A percentile compares a stretch with the other conserved stretches of the same genome.
These are phyloP conservation scores for Pyrenophora seminiperda DNA, from an alignment of 2,329 filamentous ascomycete species.

Conservation along the genomic window DNA sequence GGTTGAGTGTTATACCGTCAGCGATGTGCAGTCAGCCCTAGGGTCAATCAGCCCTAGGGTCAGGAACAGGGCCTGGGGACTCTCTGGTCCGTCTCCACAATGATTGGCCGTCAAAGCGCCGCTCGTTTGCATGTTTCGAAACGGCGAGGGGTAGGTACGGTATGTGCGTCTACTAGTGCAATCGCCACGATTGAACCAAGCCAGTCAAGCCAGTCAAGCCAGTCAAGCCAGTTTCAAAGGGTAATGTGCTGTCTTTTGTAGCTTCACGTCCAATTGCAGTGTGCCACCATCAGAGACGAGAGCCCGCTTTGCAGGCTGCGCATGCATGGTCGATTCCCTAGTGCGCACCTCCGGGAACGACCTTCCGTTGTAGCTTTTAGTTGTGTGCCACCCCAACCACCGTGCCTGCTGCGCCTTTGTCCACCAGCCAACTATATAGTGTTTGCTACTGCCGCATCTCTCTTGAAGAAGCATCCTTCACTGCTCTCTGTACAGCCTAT, in stretches of 20 bases:
- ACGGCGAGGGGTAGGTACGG: slow-evolving; percentile 13
- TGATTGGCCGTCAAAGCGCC: slow-evolving; percentile 25
- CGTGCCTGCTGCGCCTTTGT: slow-evolving; percentile 21
- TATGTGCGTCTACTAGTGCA: slow-evolving; percentile 7
- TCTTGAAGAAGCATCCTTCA: slow-evolving; percentile 2
- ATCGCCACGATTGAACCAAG: slow-evolving; percentile 13
- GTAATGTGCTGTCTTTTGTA: slow-evolving; percentile 3
- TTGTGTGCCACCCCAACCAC: slow-evolving; percentile 22
- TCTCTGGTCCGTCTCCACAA: slow-evolving; percentile 10
- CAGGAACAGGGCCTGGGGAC: slow-evolving; percentile 16
- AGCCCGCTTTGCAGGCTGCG: neutral
- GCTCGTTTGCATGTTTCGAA: slow-evolving; percentile 30
- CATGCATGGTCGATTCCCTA: neutral
- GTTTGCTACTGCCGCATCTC: slow-evolving; percentile 13
- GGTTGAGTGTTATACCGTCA: too few relatives aligned
- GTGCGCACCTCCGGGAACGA: too few relatives aligned
- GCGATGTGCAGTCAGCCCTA: neutral
- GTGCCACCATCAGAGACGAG: neutral
- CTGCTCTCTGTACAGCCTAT: neutral
- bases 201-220: too few relatives aligned
- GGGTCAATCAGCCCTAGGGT: slow-evolving; percentile 10
- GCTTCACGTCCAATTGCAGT: slow-evolving; percentile 9
- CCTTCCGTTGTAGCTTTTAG: neutral
- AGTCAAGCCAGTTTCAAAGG: too few relatives aligned
- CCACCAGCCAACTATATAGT: slow-evolving; percentile 18